Evolutionary conservation across 352 stramenopile species (phyloP).

Genomic region (Globisporangium viniferum): DNA sequence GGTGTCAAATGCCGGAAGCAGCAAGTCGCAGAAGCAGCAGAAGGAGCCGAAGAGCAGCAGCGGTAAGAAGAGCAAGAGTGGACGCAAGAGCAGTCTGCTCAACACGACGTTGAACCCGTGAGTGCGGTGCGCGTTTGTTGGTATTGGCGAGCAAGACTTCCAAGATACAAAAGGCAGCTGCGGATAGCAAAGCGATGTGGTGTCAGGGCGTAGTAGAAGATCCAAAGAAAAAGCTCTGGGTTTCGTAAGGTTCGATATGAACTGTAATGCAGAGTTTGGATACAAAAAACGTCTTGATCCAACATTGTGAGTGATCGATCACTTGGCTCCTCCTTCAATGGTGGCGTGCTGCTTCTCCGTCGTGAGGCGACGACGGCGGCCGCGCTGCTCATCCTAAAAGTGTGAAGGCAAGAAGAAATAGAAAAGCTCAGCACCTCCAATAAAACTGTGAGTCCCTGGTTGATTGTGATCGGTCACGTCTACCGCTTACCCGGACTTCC

Average conservation of each 20-base stretch:
- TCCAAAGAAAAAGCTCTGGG: not conserved
- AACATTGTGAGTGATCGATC: not conserved
- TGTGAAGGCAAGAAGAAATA: not conserved
- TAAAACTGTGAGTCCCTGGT: not conserved
- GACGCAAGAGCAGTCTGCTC: slow-evolving; percentile 11
- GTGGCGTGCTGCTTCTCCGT: not conserved
- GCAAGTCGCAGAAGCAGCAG: not conserved
- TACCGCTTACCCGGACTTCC: slow-evolving; percentile 26
- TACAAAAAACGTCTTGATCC: not conserved
- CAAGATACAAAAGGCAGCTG: not conserved
- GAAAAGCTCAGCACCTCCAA: not conserved
- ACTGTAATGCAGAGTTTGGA: not conserved
- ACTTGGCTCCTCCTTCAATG: slow-evolving; percentile 6
- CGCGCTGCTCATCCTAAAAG: slow-evolving; percentile 25
- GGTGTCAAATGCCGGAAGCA: not conserved
- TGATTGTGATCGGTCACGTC: not conserved
- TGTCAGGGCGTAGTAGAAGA: not conserved
- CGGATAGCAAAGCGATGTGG: not conserved
- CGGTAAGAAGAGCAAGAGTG: not conserved
- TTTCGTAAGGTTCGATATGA: not conserved
- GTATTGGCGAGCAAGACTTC: not conserved
- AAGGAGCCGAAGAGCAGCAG: slow-evolving; percentile 6
- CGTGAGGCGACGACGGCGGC: slow-evolving; percentile 17
- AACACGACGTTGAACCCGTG: slow-evolving; percentile 16
- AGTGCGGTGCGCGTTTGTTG: not conserved